A percentile compares a stretch with the other conserved stretches of the same genome.
Evolutionary conservation across 257 asterid genomes (phyloP).

Genomic region (Phtheirospermum japonicum): DNA sequence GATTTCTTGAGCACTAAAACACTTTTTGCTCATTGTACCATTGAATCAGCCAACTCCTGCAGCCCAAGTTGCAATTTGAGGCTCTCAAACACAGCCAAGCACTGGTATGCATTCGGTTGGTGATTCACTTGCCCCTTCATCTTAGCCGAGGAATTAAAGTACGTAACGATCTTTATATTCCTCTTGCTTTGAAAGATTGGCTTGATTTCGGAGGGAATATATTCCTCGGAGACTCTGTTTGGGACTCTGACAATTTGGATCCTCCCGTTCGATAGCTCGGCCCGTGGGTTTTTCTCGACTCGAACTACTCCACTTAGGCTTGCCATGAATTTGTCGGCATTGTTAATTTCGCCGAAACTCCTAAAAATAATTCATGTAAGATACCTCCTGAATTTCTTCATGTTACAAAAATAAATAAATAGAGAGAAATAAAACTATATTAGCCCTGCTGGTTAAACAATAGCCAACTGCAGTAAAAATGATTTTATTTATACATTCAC

Average conservation of each 20-base stretch:
- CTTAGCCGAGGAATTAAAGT: slow-evolving; percentile 26
- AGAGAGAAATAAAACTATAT: too few relatives aligned
- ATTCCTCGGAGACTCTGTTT: slow-evolving; percentile 31
- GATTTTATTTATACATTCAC: too few relatives aligned
- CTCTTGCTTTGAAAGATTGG: slow-evolving; percentile 38
- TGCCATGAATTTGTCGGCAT: slow-evolving; percentile 36
- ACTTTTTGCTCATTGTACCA: slow-evolving; percentile 32
- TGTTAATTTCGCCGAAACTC: slow-evolving; percentile 51
- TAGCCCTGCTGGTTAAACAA: too few relatives aligned
- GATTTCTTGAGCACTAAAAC: slow-evolving; percentile 36
- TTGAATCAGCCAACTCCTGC: slow-evolving; percentile 37
- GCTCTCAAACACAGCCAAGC: slow-evolving; percentile 43
- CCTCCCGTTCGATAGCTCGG: slow-evolving; percentile 17
- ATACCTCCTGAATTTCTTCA: background rate
- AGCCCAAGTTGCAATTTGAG: slow-evolving; percentile 39
- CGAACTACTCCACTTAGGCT: slow-evolving; percentile 46
- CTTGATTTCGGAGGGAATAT: slow-evolving; percentile 34
- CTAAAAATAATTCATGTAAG: slow-evolving; percentile 28
- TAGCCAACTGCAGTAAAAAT: background rate
- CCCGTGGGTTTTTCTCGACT: slow-evolving; percentile 34
- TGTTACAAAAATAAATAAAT: background rate
- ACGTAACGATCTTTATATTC: slow-evolving; percentile 35
- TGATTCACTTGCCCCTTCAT: slow-evolving; percentile 13
- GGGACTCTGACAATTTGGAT: slow-evolving; percentile 37
- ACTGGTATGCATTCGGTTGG: slow-evolving; percentile 24